Conservation (phyloP, 176 grass and related monocot species). For the Stipa capillata region DNA sequence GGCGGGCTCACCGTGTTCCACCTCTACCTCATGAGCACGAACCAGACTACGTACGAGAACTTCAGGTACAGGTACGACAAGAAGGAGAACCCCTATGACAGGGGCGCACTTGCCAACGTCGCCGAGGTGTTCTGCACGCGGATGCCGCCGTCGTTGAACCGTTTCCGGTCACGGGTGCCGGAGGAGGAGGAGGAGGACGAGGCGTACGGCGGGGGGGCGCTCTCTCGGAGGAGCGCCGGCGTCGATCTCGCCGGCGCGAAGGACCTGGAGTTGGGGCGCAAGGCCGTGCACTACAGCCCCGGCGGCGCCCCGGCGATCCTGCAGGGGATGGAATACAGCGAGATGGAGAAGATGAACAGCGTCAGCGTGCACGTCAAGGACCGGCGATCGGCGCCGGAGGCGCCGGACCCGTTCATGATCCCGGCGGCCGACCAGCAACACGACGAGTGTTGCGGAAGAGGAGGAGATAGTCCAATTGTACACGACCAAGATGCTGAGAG, state of each 20-base stretch:
- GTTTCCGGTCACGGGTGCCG: constrained; percentile 60
- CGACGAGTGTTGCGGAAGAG: neutral
- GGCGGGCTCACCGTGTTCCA: constrained; percentile 91
- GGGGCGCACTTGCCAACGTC: constrained; percentile 46
- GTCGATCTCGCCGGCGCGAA: constrained; percentile 9
- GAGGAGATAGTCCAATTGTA: neutral
- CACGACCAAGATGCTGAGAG: neutral
- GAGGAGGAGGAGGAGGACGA: neutral
- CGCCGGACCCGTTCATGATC: constrained; percentile 37
- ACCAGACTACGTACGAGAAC: constrained; percentile 99
- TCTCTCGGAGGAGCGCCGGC: constrained; percentile 11
- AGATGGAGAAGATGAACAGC: constrained; percentile 30
- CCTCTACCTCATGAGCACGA: constrained; percentile 73
- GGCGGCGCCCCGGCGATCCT: constrained; percentile 42
- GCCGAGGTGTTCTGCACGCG: constrained; percentile 55
- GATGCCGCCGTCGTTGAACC: constrained; percentile 67
- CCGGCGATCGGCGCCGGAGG: constrained; percentile 7
- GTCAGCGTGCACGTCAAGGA: constrained; percentile 40
- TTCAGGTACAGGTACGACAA: constrained; percentile 92
- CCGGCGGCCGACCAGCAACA: neutral
- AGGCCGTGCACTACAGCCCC: neutral
- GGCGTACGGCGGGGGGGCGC: neutral
- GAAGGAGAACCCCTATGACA: constrained; percentile 89
- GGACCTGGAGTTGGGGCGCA: constrained; percentile 56
- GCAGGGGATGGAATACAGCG: constrained; percentile 42